Percentiles rank a stretch among this genome's conserved stretches.
Conservation (phyloP, 371 early-diverging fungal genomes). For the Mucor mucedo region DNA sequence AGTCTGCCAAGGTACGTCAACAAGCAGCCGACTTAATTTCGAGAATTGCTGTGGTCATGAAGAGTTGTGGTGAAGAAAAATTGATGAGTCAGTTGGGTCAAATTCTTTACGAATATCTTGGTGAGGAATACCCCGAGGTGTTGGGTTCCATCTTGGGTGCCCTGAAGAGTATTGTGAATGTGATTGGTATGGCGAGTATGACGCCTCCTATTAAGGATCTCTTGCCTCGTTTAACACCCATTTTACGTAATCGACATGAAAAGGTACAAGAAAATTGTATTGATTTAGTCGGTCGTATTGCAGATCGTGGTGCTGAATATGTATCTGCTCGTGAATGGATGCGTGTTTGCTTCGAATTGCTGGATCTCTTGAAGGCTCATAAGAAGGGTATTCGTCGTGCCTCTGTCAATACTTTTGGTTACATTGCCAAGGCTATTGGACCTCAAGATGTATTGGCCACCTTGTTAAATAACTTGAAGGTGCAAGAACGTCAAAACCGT, state of each 20-base stretch:
- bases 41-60: conserved; percentile 92
- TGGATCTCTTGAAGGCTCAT: conserved; percentile 96
- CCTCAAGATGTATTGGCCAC: conserved; percentile 99
- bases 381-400: conserved; percentile 95
- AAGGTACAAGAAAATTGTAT: conserved; percentile 95
- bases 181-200: conserved; percentile 97
- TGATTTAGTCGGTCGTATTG: conserved; percentile 96
- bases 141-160: conserved; percentile 93
- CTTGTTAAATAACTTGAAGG: conserved; percentile 95
- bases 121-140: conserved; percentile 98
- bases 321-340: conserved; percentile 99
- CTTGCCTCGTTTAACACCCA: conserved; percentile 94
- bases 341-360: conserved; percentile 97
- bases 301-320: conserved; percentile 97
- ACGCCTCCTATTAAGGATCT: conserved; percentile 97
- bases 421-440: conserved; percentile 98
- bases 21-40: conserved; percentile 97
- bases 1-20: conserved; percentile 94
- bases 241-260: conserved; percentile 96
- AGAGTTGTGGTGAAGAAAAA: conserved; percentile 93
- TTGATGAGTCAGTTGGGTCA: conserved; percentile 91
- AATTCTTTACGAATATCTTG: conserved; percentile 94
- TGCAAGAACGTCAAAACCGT: conserved; percentile 98
- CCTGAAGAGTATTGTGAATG: conserved; percentile 92
- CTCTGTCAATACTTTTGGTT: conserved; percentile 96